Conservation (phyloP, 2,329 filamentous ascomycete species). For the Phyllosticta citriasiana region DNA sequence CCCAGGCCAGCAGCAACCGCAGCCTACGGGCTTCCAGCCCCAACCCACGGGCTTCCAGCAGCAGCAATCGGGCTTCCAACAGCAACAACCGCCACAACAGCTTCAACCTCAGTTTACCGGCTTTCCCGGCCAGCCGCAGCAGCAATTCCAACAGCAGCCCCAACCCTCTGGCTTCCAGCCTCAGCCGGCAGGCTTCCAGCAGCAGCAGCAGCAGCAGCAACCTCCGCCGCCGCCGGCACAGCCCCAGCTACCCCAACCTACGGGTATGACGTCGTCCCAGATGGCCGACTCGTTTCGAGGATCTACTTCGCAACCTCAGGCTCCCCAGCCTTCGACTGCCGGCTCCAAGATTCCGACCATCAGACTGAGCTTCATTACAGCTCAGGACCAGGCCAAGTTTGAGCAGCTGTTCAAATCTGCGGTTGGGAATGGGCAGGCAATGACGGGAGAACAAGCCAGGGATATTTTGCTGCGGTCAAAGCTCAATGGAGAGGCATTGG, state of each 20-base stretch:
- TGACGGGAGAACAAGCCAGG: constrained; percentile 85
- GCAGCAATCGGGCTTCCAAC: constrained; percentile 32
- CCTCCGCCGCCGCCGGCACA: constrained; percentile 39
- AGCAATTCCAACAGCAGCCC: constrained; percentile 38
- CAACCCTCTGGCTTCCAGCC: constrained; percentile 15
- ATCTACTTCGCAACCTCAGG: constrained; percentile 20
- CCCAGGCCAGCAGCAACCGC: constrained; percentile 29
- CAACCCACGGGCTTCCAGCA: constrained; percentile 36
- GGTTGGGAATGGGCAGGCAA: constrained; percentile 69
- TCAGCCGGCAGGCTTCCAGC: constrained; percentile 30
- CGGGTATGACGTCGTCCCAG: constrained; percentile 52
- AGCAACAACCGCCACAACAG: constrained; percentile 27
- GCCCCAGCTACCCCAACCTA: constrained; percentile 43
- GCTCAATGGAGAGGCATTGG: constrained; percentile 75
- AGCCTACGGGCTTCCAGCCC: constrained; percentile 27
- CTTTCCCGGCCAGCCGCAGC: constrained; percentile 33
- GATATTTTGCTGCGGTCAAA: constrained; percentile 83
- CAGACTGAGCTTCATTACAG: constrained; percentile 89
- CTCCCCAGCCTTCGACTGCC: constrained; percentile 43
- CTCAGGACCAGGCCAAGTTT: constrained; percentile 89
- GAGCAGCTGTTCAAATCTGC: constrained; percentile 96
- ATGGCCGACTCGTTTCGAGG: constrained; percentile 53
- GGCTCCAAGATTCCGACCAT: constrained; percentile 83
- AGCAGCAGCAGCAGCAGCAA: constrained; percentile 28
- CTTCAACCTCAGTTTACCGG: constrained; percentile 37